Conservation (phyloP, 768 basidiomycete species). For the Boletus tylopilopsis region DNA sequence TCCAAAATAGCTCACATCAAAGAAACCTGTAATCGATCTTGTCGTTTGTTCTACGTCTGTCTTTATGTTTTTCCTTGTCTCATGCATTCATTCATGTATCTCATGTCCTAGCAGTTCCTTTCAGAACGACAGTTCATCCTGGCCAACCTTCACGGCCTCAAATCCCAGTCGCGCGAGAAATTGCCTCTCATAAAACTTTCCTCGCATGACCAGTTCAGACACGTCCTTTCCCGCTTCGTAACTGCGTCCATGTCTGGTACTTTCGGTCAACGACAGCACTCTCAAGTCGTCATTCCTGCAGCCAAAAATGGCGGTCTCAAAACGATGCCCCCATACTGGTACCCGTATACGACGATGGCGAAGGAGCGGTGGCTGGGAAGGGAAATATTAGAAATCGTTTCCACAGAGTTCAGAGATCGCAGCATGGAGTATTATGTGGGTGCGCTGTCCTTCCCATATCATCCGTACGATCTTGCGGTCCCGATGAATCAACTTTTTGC, state of each 20-base stretch:
- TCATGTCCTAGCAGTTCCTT: slow-evolving; percentile 13
- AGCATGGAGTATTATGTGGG: slow-evolving; percentile 95
- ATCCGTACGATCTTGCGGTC: background rate
- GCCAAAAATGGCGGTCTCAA: slow-evolving; percentile 48
- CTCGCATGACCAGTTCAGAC: slow-evolving; percentile 52
- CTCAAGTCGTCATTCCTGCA: slow-evolving; percentile 17
- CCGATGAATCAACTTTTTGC: background rate
- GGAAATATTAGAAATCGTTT: slow-evolving; percentile 86
- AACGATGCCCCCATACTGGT: slow-evolving; percentile 88
- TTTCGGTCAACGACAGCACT: slow-evolving; percentile 23
- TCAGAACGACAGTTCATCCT: slow-evolving; percentile 29
- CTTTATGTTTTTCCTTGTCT: background rate
- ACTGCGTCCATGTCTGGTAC: slow-evolving; percentile 43
- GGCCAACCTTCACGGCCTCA: slow-evolving; percentile 27
- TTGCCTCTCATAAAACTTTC: slow-evolving; percentile 46
- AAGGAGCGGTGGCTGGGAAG: slow-evolving; percentile 88
- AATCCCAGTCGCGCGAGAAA: slow-evolving; percentile 27
- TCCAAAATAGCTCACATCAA: slow-evolving; percentile 20
- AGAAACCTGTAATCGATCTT: slow-evolving; percentile 19
- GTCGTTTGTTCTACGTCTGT: slow-evolving; percentile 22
- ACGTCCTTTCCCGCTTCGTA: slow-evolving; percentile 51
- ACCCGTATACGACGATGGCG: slow-evolving; percentile 89
- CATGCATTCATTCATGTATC: background rate
- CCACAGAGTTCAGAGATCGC: slow-evolving; percentile 90
- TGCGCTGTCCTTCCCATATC: slow-evolving; percentile 13